Conservation (phyloP, 192 early-diverging fungal genomes). For the Backusella sp. region DNA sequence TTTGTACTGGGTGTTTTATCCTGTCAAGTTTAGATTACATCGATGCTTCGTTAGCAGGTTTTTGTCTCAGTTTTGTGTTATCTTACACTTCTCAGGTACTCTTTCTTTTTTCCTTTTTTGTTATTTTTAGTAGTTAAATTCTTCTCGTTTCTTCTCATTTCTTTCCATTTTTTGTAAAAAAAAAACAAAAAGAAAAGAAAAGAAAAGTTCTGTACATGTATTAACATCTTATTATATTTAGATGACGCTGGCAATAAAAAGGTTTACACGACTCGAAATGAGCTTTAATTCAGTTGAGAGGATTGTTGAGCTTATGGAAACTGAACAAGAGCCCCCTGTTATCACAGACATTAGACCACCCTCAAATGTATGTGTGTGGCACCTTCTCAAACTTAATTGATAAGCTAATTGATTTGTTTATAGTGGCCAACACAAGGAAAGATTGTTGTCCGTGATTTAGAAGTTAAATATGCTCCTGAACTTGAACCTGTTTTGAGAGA, state of each 20-base stretch:
- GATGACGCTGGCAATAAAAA: conserved; percentile 61
- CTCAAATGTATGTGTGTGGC: conserved; percentile 36
- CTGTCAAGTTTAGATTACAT: conserved; percentile 50
- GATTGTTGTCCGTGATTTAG: conserved; percentile 69
- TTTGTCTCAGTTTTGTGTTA: conserved; percentile 78
- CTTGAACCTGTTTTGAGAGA: conserved; percentile 70
- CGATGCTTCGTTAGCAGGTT: conserved; percentile 79
- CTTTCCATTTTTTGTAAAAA: neutral
- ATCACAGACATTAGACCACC: conserved; percentile 52
- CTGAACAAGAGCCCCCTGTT: conserved; percentile 76
- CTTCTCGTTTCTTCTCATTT: conserved; percentile 47
- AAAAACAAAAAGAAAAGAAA: neutral
- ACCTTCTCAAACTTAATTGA: neutral
- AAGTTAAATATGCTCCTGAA: conserved; percentile 75
- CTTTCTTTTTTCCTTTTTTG: conserved; percentile 28
- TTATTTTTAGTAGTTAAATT: conserved; percentile 25
- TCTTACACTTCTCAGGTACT: conserved; percentile 62
- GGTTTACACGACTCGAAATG: conserved; percentile 78
- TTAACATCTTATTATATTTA: conserved; percentile 52
- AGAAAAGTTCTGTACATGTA: conserved; percentile 61
- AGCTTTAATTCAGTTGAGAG: conserved; percentile 85
- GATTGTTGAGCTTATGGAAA: conserved; percentile 72
- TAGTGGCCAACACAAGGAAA: conserved; percentile 75
- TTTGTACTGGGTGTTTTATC: conserved; percentile 64
- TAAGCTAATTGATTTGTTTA: neutral